phyloP scores from a whole-genome alignment of 2,329 filamentous ascomycete species.

The Onygena corvina region DNA sequence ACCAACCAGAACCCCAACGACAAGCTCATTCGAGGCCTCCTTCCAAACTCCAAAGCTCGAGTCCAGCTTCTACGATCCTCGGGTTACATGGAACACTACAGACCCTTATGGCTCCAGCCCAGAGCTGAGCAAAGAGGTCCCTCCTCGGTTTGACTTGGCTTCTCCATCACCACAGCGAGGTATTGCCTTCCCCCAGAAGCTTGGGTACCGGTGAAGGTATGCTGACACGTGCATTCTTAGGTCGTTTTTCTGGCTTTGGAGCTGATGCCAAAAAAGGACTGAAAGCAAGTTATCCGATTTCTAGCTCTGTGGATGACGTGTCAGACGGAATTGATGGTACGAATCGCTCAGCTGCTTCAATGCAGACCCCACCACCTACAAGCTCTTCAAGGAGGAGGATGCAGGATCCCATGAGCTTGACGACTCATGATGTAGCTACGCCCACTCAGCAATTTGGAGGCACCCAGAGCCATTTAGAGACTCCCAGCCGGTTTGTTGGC shows the following conservation, averaged over 20 bases:
- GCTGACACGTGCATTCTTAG: not conserved
- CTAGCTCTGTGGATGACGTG: conserved; percentile 22
- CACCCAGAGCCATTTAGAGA: conserved; percentile 30
- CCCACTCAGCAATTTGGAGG: conserved; percentile 10
- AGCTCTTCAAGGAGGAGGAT: conserved; percentile 43
- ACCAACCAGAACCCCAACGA: conserved; percentile 35
- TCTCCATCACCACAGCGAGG: conserved; percentile 18
- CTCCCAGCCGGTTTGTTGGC: conserved; percentile 34
- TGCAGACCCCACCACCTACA: conserved; percentile 52
- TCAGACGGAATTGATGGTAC: conserved; percentile 26
- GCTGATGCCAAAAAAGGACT: not conserved
- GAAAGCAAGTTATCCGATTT: conserved; percentile 11
- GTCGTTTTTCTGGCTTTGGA: not conserved
- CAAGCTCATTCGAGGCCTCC: conserved; percentile 27
- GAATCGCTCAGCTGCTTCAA: conserved; percentile 35
- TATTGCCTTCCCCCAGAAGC: not conserved
- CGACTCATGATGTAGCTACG: conserved; percentile 14
- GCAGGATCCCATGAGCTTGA: conserved; percentile 18
- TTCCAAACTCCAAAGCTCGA: conserved; percentile 38
- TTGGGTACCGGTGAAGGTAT: not conserved
- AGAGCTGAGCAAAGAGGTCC: conserved; percentile 34
- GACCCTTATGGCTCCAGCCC: conserved; percentile 38
- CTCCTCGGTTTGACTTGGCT: conserved; percentile 27
- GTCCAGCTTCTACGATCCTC: conserved; percentile 36
- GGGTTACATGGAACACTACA: conserved; percentile 37